Evolutionary conservation across 2,329 filamentous ascomycete genomes (phyloP), one percentile per base, ranked within the genome.

Genomic region (Rutstroemia sp.): DNA sequence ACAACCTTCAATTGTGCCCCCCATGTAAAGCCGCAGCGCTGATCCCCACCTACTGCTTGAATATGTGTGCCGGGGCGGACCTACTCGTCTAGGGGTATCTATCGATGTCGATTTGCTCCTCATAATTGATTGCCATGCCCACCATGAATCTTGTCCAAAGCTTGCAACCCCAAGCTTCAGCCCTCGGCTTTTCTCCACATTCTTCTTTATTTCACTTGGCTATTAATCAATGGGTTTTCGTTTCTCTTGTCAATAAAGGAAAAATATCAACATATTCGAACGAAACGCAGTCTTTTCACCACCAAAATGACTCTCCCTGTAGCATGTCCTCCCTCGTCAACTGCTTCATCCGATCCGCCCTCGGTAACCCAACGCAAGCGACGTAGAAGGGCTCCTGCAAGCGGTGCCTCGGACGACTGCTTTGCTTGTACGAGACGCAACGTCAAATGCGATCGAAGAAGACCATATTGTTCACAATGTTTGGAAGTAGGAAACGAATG

Each of bases 381-480:
- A 69, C 86, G 91, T 76, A 88, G 92, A 80, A 84, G 92, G 75
- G 89, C 92, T 19, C 88, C 90, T 19, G 86, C 89, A 51, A 92
- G 89, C 61, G 92, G 92, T 68, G 92, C 92, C 58, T 84, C 89
- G 47, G 91, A 95, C 72, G 92, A 97, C 73, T 99, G 92, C 80
- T 96, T 96, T 71, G 85, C 91, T 45, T 99, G 92, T 76, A 82
- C 86, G 64, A 94, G 91, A 75, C 83, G 88, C 69, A 86, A 84
- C 66, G 79, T 87, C 61, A 88, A 89, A 72, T 99, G 92, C 76
- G 92, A 97, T 73, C 85, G 92, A 65, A 84, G 90, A 69, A 82
- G 92, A 66, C 92, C 92, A 8, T 97, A 96, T 74, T 97, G 94
- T 75, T 91, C 91, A 46, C 92, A 91, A 73, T 99, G 92, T 72